A percentile compares a stretch with the other conserved stretches of the same genome.
phyloP scores from a whole-genome alignment of 257 asterid genomes.

The Solanum raphanifolium region DNA sequence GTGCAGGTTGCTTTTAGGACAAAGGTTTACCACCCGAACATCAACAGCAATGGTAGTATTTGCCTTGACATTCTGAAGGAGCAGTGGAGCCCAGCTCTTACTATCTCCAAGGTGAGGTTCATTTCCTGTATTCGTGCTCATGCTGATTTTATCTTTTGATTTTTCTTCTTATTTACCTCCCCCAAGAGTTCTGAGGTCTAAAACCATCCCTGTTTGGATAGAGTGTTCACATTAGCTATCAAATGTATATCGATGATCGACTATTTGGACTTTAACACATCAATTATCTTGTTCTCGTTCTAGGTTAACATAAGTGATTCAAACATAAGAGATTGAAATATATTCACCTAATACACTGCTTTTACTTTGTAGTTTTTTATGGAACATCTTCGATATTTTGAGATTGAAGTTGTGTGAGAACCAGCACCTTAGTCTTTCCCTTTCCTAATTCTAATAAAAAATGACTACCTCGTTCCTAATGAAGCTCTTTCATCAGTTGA shows the following conservation, averaged over 20 bases:
- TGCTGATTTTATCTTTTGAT: background rate
- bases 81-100: slow-evolving; percentile 44
- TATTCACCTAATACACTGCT: background rate
- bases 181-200: background rate
- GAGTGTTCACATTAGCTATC: background rate
- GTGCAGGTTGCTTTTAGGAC: slow-evolving; percentile 34
- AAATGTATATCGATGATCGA: background rate
- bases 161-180: background rate
- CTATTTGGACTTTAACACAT: background rate
- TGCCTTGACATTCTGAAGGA: slow-evolving; percentile 36
- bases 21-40: slow-evolving; percentile 34
- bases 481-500: background rate
- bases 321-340: background rate
- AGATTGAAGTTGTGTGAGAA: background rate
- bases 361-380: background rate
- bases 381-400: background rate
- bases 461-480: background rate
- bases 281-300: background rate
- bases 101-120: slow-evolving; percentile 25
- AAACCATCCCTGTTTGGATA: background rate
- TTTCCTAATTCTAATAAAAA: background rate
- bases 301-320: background rate
- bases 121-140: background rate
- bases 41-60: slow-evolving; percentile 35
- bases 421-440: background rate